These are phyloP conservation scores for Williopsis jadinii DNA, from an alignment of 1,139 yeast species.

Conservation along the genomic window DNA sequence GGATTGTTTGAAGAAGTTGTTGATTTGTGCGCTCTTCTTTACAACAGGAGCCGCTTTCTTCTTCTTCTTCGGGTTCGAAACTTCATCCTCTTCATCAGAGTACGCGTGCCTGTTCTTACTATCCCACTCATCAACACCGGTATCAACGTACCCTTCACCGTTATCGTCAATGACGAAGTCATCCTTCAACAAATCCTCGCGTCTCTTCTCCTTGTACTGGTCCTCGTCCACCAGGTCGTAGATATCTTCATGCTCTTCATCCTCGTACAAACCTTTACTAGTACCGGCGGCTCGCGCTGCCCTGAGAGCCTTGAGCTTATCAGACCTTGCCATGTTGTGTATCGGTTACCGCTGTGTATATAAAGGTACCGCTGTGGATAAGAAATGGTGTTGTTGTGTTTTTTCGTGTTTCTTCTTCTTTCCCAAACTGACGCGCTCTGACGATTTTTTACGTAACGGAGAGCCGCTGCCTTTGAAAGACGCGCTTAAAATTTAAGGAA, in stretches of 20 bases:
- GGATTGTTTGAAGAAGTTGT: slow-evolving; percentile 44
- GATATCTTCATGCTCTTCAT: slow-evolving; percentile 40
- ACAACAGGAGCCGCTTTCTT: slow-evolving; percentile 25
- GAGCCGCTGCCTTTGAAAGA: too few species aligned
- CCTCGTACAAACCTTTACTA: slow-evolving; percentile 22
- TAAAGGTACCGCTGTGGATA: too few species aligned
- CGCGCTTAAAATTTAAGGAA: too few species aligned
- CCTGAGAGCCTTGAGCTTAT: slow-evolving; percentile 34
- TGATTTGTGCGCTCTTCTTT: slow-evolving; percentile 43
- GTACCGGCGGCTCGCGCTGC: slow-evolving; percentile 35
- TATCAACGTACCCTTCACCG: slow-evolving; percentile 61
- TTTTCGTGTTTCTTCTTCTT: too few species aligned
- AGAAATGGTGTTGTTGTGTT: too few species aligned
- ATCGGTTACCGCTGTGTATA: too few species aligned
- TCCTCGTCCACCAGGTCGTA: slow-evolving; percentile 87
- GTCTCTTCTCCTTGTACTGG: slow-evolving; percentile 66
- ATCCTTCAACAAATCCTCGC: slow-evolving; percentile 76
- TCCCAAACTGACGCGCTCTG: too few species aligned
- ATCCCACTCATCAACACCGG: slow-evolving; percentile 83
- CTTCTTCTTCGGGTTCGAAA: slow-evolving; percentile 24
- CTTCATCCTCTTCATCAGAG: slow-evolving; percentile 26
- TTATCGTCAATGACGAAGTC: slow-evolving; percentile 89
- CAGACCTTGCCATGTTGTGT: slow-evolving; percentile 20
- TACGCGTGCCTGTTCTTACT: slow-evolving; percentile 22
- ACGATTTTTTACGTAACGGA: too few species aligned